Evolutionary conservation across 2,329 filamentous ascomycete genomes (phyloP), one percentile per base, ranked within the genome.

Genomic region (Penicillium verrucosum): DNA sequence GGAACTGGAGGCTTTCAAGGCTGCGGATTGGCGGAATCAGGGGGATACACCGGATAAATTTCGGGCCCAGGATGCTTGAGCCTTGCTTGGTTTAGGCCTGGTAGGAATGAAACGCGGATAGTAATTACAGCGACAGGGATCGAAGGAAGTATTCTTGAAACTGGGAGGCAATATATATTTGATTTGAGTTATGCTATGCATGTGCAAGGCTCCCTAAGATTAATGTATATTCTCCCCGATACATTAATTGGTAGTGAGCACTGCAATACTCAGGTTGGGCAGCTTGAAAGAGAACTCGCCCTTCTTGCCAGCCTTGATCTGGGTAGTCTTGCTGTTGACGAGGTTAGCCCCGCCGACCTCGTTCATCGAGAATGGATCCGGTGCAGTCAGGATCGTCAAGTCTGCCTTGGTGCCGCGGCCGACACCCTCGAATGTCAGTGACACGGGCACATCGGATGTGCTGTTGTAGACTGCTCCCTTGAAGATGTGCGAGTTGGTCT

Each of bases 391-490:
- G 14, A 78, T 70, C 0, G 77, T 81, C 57, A 81, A 58, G 21
- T 72, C 70, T 0, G 70, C 74, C 7, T 57, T 64, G 0, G 72
- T 65, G 6, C 73, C 72, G 2, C 63, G 52, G 12, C 57, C 50
- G 5, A 77, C 63, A 4, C 73, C 73, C 5, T 74, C 70, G 37
- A 77, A 76, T 4, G 65, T 60, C 3, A 77, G 53, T 5, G 68
- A 67, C 5, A 77, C 65, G 0, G 71, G 66, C 0, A 75, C 69
- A 16, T 68, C 62, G 4, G 61, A 68, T 16, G 79, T 80, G 48
- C 74, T 77, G 62, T 81, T 81, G 66, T 80, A 81, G 0, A 77
- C 74, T n/a, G 77, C 78, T 4, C 72, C 74, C 65, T 81, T 81
- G 68, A 78, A 76, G 41, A 78, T 71, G 51, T 71, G 69, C 18